Base-by-base conservation (phyloP, 179 eudicot genomes). In the Beta lomatogona region DNA sequence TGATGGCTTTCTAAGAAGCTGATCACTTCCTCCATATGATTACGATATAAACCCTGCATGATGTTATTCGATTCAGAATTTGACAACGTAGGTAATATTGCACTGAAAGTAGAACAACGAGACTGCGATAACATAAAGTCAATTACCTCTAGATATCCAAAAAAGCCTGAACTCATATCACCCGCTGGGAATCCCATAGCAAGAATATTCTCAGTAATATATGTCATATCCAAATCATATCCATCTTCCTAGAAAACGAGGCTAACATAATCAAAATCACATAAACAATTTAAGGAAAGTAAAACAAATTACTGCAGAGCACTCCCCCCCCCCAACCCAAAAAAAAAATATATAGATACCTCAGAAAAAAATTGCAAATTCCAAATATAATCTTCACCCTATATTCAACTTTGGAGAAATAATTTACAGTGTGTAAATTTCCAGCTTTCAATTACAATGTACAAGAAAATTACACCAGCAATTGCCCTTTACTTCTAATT, bases 121-220 rank as follows among this genome's bases (percentile, higher is more conserved):
- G 66, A 61, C 52, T 57, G 50, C 36, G 57, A 59, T 66, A 71
- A 65, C 44, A 36, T 45, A 16, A 22, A 53, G 28, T 61, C 64
- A 57, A 79, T 69, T 81, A 93, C 99, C 98, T 95, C 99, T 78
- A 95, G 92, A 82, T 93, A 95, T 58, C 99, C 97, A 79, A 95
- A 91, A 79, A 95, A 90, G 3, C 99, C 99, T 78, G 99, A 95
- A 86, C 98, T 95, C 92, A 91, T 88, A 85, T 93, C 99, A 79
- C 99, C 98, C 70, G 99, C 99, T 41, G 99, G 99, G 78, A 95
- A 95, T 78, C 98, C 99, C 99, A 95, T 95, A 71, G 99, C 99
- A 80, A 95, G 91, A 58, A 93, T 93, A 83, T 93, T 95, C 91
- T 95, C 98, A 1, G 98, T 93, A 77, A 95, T 93, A 84, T 95